Base-by-base conservation (phyloP, 176 grass and related monocot genomes). In the Cymbopogon citratus region DNA sequence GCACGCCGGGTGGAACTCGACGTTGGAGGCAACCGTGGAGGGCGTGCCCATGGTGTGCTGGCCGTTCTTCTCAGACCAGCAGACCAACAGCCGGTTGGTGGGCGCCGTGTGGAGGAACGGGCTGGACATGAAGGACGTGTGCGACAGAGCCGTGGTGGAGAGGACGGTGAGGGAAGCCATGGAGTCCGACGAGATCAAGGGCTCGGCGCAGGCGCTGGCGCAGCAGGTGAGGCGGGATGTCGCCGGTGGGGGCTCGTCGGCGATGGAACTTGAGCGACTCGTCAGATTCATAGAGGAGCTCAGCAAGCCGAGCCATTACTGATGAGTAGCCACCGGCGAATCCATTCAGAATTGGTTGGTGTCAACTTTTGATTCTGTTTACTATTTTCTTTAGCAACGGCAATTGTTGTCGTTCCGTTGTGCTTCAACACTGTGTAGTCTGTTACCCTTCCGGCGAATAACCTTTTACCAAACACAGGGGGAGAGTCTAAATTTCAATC, bases 1-100 rank as follows among this genome's bases (percentile, higher is more conserved):
- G 62, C 85, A 90, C 49, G 66, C 31, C 28, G 82, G 87, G 2
- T 93, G 85, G 91, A 93, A 93, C 74, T 90, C 85, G 79, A 83
- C 86, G 40, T 3, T 85, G 36, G 92, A 92, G 79, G 88, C 31
- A 34, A 57, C 81, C 34, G 77, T 73, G 23, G 44, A 46, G 16
- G 89, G 85, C 38, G 70, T 91, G 80, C 69, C 76, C 2, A 80
- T 76, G 81, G 29, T 91, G 21, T 69, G 80, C 52, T 87, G 89
- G 89, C 84, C 84, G 0, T 87, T 71, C 84, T 87, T 84, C 33
- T 80, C 76, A 0, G 89, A 90, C 80, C 89, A 90, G 75, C 80
- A 84, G 69, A 84, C 72, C 43, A 91, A 91, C 81, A 89, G 90
- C 80, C 60, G 71, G 19, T 81, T 84, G 38, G 49, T 68, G 3